Evolutionary conservation across 1,139 yeast species (phyloP).

Genomic region (Zygoascus meyerae): DNA sequence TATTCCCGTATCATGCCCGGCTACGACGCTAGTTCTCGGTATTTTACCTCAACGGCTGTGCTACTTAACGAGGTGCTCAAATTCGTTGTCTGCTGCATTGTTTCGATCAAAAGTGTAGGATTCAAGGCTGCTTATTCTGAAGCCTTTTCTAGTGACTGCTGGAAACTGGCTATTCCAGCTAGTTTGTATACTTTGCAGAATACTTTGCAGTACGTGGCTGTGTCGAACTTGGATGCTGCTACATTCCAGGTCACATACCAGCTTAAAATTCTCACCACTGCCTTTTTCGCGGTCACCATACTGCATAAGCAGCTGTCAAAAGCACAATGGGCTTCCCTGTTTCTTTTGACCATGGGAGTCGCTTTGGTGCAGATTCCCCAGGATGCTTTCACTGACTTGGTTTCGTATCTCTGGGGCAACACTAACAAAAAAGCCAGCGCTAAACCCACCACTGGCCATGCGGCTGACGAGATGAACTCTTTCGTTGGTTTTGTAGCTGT

Average conservation of each 20-base stretch:
- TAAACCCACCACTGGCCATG: slow-evolving; percentile 5
- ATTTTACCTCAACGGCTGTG: slow-evolving; percentile 40
- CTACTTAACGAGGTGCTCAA: slow-evolving; percentile 38
- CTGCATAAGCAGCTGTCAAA: slow-evolving; percentile 31
- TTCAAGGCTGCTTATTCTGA: slow-evolving; percentile 25
- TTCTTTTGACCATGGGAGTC: slow-evolving; percentile 36
- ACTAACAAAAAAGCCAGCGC: background rate
- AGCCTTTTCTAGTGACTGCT: slow-evolving; percentile 35
- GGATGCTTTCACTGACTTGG: slow-evolving; percentile 24
- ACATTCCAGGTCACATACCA: slow-evolving; percentile 42
- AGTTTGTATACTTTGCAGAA: slow-evolving; percentile 39
- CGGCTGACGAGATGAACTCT: slow-evolving; percentile 24
- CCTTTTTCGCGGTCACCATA: slow-evolving; percentile 40
- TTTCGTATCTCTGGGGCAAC: slow-evolving; percentile 12
- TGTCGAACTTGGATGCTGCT: slow-evolving; percentile 39
- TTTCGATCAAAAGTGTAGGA: slow-evolving; percentile 27
- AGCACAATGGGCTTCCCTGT: slow-evolving; percentile 36
- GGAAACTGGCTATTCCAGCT: slow-evolving; percentile 40
- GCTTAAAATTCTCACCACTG: slow-evolving; percentile 40
- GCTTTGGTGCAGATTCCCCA: slow-evolving; percentile 39
- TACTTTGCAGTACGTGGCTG: slow-evolving; percentile 39
- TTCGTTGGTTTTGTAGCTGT: slow-evolving; percentile 37
- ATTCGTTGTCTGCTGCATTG: slow-evolving; percentile 30
- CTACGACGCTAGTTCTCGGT: slow-evolving; percentile 28
- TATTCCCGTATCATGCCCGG: slow-evolving; percentile 41